phyloP scores from a whole-genome alignment of 1,284 basidiomycete species.

The Tilletia horrida region DNA sequence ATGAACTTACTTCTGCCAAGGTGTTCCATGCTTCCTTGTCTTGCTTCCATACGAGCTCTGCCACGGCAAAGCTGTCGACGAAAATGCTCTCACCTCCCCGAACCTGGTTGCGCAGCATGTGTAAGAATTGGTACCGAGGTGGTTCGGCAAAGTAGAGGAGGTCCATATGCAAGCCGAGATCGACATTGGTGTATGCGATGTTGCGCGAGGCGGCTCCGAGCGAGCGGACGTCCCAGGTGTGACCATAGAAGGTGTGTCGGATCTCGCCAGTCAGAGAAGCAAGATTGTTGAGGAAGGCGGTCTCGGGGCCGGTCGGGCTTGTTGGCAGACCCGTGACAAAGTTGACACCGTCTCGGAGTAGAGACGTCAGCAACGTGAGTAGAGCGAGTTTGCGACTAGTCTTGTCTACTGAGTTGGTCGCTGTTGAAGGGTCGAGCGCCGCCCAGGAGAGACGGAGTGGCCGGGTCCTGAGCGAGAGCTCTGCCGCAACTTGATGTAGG shows the following conservation, averaged over 20 bases:
- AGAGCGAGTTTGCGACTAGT: slow-evolving; percentile 43
- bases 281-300: slow-evolving; percentile 32
- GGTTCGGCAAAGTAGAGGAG: slow-evolving; percentile 59
- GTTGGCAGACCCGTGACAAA: slow-evolving; percentile 64
- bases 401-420: not conserved
- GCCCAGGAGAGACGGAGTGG: not conserved
- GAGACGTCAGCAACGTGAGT: slow-evolving; percentile 46
- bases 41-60: slow-evolving; percentile 62
- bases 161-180: slow-evolving; percentile 89
- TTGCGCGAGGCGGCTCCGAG: slow-evolving; percentile 67
- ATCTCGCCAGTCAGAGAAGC: slow-evolving; percentile 65
- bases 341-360: slow-evolving; percentile 60
- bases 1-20: slow-evolving; percentile 61
- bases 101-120: slow-evolving; percentile 71
- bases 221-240: slow-evolving; percentile 82
- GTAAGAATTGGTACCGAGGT: slow-evolving; percentile 85
- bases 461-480: not conserved
- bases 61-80: slow-evolving; percentile 74
- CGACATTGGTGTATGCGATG: slow-evolving; percentile 89
- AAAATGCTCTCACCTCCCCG: slow-evolving; percentile 81
- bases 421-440: slow-evolving; percentile 15
- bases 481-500: slow-evolving; percentile 15
- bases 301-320: slow-evolving; percentile 44
- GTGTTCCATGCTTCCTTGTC: slow-evolving; percentile 64
- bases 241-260: slow-evolving; percentile 83